Base-by-base conservation (phyloP, 2,329 filamentous ascomycete genomes). In the Cucurbitaria berberidis region DNA sequence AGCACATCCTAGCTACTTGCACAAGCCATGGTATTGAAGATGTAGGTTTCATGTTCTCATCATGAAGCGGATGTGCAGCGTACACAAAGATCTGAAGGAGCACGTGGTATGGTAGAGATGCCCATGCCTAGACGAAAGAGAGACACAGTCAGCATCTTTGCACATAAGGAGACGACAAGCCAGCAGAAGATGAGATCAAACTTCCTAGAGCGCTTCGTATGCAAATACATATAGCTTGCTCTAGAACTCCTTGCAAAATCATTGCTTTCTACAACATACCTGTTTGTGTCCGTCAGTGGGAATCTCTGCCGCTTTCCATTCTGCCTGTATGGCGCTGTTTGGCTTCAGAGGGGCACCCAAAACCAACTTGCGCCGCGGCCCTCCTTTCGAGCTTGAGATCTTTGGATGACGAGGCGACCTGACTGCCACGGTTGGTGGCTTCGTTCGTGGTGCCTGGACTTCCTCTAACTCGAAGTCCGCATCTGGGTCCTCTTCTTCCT, bases 71-170 rank as follows among this genome's bases (percentile, higher is more conserved):
- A 44, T 81, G 75, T 2, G 88, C 85, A 10, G 89, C 87, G 70
- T 85, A 86, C 41, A 83, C 76, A 67, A 96, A 91, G 34, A 95
- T 85, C 48, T 86, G 82, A 21, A 86, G 77, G 59, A 92, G 85
- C 15, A 91, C 81, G 40, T 86, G 82, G 62, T 91, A 90, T 1
- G 88, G 86, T 19, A 91, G 79, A 13, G 63, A 61, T 15, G 61
- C 48, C 68, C 68, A 70, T n/a, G 56, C 53, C 55, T 55, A 83
- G 1, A 45, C 4, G n/a, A 16, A 26, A n/a, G n/a, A 30, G 27
- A 7, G 13, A 1, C n/a, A 1, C 30, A 18, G 51, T 45, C 50
- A 47, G 27, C 9, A 38, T 6, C 7, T 24, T n/a, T n/a, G n/a
- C n/a, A n/a, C n/a, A n/a, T n/a, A n/a, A n/a, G n/a, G n/a, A n/a